Base-by-base conservation (phyloP, 495 filamentous ascomycete genomes). In the Aspergillus ellipticus region DNA sequence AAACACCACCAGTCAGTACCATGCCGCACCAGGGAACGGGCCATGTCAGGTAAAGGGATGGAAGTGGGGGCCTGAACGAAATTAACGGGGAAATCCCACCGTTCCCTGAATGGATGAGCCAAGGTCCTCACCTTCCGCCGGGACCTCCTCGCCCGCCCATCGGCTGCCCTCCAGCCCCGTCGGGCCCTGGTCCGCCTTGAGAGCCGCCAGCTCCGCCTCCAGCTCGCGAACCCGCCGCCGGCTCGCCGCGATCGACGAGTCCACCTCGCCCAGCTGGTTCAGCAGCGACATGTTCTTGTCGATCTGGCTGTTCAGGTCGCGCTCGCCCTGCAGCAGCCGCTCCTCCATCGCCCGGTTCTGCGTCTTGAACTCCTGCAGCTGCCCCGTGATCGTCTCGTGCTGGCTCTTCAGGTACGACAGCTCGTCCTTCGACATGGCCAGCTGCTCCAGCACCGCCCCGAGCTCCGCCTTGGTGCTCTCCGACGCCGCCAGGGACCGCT, bases 51-150 rank as follows among this genome's bases (percentile, higher is more conserved):
- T 66, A 56, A 71, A 73, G 54, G 68, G 68, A 60, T 68, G 70
- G 54, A 68, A 72, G 60, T 55, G 52, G 51, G 68, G n/a, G n/a
- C n/a, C n/a, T n/a, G n/a, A n/a, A n/a, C n/a, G 65, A 49, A 74
- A 64, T 54, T 67, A 68, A 72, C 68, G 69, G 69, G 75, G 75
- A 70, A 66, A 51, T 68, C 77, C 74, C 74, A 79, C 77, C 74
- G 74, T 76, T 77, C 77, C 77, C 74, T 79, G 71, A 64, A 79
- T 78, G 59, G 74, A 77, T 73, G 75, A 71, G 66, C 77, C 75
- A 69, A 78, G 72, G 64, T 78, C 70, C 75, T 79, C 75, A 79
- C 75, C 74, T 79, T 77, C 75, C 73, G 54, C 60, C 66, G 65
- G 71, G 65, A 67, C 70, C 70, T 47, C 58, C 22, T 67, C 67